phyloP scores from a whole-genome alignment of 2,329 filamentous ascomycete species.

The Diplodia seriata region DNA sequence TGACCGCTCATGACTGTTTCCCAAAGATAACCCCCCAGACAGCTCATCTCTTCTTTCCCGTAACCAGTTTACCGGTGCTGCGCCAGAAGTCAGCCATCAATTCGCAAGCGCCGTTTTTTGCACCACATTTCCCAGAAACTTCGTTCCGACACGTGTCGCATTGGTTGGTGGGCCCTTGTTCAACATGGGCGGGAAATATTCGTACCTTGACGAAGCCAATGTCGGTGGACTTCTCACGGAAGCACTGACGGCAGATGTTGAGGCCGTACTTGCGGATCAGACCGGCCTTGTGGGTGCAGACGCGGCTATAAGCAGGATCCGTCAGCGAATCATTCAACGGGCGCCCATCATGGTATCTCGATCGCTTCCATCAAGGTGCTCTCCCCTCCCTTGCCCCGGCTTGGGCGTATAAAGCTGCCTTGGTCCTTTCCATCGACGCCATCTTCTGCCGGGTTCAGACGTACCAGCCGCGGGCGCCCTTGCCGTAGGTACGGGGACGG shows the following conservation, averaged over 20 bases:
- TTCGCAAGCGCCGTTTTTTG: not conserved
- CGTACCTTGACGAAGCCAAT: conserved; percentile 73
- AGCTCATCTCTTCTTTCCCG: conserved; percentile 25
- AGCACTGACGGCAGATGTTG: conserved; percentile 78
- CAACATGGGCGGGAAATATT: not conserved
- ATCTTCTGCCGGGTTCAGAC: conserved; percentile 47
- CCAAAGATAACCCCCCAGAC: conserved; percentile 30
- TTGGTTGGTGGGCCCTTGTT: not conserved
- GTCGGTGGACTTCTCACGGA: conserved; percentile 71
- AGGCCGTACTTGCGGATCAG: conserved; percentile 99
- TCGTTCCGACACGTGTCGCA: not conserved
- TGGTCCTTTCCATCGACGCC: conserved; percentile 9
- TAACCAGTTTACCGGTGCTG: conserved; percentile 32
- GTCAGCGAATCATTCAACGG: conserved; percentile 40
- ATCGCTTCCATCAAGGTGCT: conserved; percentile 30
- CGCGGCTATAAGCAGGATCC: conserved; percentile 63
- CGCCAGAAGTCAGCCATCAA: conserved; percentile 10
- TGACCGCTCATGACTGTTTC: conserved; percentile 32
- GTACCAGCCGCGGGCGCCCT: conserved; percentile 93
- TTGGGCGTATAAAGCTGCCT: conserved; percentile 23
- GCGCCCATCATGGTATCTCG: conserved; percentile 19
- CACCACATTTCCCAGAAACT: no score
- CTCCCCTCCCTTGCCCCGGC: conserved; percentile 31
- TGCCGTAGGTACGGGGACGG: conserved; percentile 95
- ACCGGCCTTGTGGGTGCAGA: conserved; percentile 96